These are phyloP conservation scores for Suhomyces sp. DNA, from an alignment of 805 yeast species.

Conservation along the genomic window DNA sequence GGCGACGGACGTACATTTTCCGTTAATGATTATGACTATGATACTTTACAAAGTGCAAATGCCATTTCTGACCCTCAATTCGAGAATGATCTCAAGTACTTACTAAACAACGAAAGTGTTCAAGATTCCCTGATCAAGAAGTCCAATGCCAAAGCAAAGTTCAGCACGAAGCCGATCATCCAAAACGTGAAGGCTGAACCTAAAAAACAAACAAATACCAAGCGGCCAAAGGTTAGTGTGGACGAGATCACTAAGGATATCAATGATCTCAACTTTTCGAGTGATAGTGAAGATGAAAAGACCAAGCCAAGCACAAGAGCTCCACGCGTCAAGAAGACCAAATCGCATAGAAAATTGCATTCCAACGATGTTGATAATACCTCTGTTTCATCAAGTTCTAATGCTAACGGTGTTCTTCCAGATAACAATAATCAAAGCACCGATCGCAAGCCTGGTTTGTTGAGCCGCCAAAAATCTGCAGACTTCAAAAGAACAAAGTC, in stretches of 20 bases:
- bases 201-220: slow-evolving; percentile 2
- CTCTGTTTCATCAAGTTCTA: neutral
- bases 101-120: slow-evolving; percentile 17
- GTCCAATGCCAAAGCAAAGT: neutral
- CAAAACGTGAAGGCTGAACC: slow-evolving; percentile 3
- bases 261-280: slow-evolving; percentile 24
- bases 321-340: slow-evolving; percentile 4
- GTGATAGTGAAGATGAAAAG: slow-evolving; percentile 21
- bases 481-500: slow-evolving; percentile 12
- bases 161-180: neutral
- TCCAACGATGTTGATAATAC: neutral
- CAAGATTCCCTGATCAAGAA: slow-evolving; percentile 1
- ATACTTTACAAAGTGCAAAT: slow-evolving; percentile 15
- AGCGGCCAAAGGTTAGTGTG: slow-evolving; percentile 12
- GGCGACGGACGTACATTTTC: slow-evolving; percentile 1
- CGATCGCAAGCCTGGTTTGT: neutral
- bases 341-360: slow-evolving; percentile 6
- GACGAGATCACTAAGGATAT: slow-evolving; percentile 31
- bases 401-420: neutral
- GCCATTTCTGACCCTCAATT: slow-evolving; percentile 16
- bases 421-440: neutral
- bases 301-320: neutral
- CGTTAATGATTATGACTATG: slow-evolving; percentile 13
- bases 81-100: slow-evolving; percentile 31
- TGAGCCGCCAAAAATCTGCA: slow-evolving; percentile 9